These are phyloP conservation scores for Allantophomopsis cytisporea DNA, from an alignment of 2,329 filamentous ascomycete genomes.

Conservation along the genomic window DNA sequence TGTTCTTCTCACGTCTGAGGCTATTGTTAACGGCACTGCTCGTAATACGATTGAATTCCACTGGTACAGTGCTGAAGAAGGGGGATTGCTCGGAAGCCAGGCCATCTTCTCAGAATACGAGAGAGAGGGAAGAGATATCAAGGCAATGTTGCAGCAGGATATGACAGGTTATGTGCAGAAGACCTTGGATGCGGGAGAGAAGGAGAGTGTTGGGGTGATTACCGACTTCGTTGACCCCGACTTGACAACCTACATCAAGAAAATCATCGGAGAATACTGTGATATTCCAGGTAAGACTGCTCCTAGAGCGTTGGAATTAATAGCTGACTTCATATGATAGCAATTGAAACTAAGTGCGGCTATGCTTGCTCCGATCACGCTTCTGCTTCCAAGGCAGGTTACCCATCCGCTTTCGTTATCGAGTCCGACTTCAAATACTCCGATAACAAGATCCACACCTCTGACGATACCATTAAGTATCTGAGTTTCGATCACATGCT, in stretches of 20 bases:
- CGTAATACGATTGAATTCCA: slow-evolving; percentile 91
- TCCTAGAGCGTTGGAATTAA: too few relatives aligned
- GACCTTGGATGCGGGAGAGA: slow-evolving; percentile 68
- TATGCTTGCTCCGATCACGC: slow-evolving; percentile 74
- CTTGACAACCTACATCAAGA: slow-evolving; percentile 83
- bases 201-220: slow-evolving; percentile 83
- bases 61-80: slow-evolving; percentile 89
- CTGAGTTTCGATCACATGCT: slow-evolving; percentile 83
- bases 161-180: slow-evolving; percentile 87
- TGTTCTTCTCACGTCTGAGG: slow-evolving; percentile 60
- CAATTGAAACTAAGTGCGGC: slow-evolving; percentile 69
- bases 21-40: slow-evolving; percentile 56
- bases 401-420: slow-evolving; percentile 64
- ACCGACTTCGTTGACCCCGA: slow-evolving; percentile 77
- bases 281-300: too few relatives aligned
- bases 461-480: slow-evolving; percentile 57
- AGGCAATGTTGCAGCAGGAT: slow-evolving; percentile 96
- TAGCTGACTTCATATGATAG: slow-evolving; percentile 44
- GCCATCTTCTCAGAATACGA: slow-evolving; percentile 79
- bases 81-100: slow-evolving; percentile 75
- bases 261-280: slow-evolving; percentile 50
- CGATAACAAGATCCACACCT: slow-evolving; percentile 57
- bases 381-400: slow-evolving; percentile 59
- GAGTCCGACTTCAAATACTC: slow-evolving; percentile 56
- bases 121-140: slow-evolving; percentile 59